Base-by-base conservation (phyloP, 352 stramenopile genomes). In the Hyaloperonospora arabidopsidis region DNA sequence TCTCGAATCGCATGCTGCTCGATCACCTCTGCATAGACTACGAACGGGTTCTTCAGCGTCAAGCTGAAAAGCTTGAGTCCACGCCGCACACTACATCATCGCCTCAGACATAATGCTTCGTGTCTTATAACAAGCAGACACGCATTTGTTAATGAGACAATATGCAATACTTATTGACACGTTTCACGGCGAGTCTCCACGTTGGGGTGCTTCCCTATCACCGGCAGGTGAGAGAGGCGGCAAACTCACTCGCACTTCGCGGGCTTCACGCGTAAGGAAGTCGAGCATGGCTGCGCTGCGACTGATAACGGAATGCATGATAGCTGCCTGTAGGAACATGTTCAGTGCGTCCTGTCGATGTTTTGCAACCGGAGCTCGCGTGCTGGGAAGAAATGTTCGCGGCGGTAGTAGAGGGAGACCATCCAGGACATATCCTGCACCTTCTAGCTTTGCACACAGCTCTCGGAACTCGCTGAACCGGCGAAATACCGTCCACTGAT, bases 21-120 rank as follows among this genome's bases (percentile, higher is more conserved):
- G 81, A 93, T 49, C 84, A 93, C 23, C 72, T 93, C n/a, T 92
- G 84, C 56, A 87, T 79, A 3, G 75, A 82, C 38, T 93, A 93
- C 59, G 83, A 93, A 49, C 68, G 67, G 25, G 66, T 84, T 57
- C 63, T 91, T 6, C 58, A 72, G 50, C 54, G 45, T 22, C 56
- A 67, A 17, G 61, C 61, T 1, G 49, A 70, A 22, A 32, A 32
- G 25, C 25, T 32, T 4, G 25, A 32, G 25, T 32, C 25, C 4
- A 32, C 25, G 25, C 25, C 25, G 25, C 25, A 32, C 25, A 32
- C 25, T 32, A 32, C 25, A 8, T 32, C 25, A 32, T 4, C 25
- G 25, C 25, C 25, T 8, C 25, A 32, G 8, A 4, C 25, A 32
- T 32, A 32, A 32, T 8, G 25, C 25, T 32, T 32, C 8, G 25